phyloP scores from a whole-genome alignment of 768 basidiomycete species.

The Suillus fuscotomentosus region DNA sequence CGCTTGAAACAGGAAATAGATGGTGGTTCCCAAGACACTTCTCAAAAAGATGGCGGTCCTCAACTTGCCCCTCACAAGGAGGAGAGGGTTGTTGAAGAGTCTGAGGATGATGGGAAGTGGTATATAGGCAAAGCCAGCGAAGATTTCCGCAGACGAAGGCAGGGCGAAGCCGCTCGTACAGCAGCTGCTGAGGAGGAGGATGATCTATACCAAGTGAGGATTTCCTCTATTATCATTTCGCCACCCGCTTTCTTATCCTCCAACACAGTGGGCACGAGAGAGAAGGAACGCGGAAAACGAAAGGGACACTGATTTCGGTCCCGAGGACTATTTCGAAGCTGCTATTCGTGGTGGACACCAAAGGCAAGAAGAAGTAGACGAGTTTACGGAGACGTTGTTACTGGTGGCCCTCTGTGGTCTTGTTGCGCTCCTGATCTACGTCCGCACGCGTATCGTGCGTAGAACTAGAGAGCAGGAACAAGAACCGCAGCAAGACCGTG shows the following conservation, averaged over 20 bases:
- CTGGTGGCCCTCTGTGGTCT: slow-evolving; percentile 70
- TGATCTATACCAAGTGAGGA: slow-evolving; percentile 67
- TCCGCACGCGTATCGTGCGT: slow-evolving; percentile 77
- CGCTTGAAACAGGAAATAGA: slow-evolving; percentile 26
- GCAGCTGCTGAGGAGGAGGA: slow-evolving; percentile 59
- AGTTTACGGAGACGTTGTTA: slow-evolving; percentile 78
- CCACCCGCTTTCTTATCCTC: slow-evolving; percentile 5
- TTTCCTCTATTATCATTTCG: not conserved
- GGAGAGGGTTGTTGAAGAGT: slow-evolving; percentile 28
- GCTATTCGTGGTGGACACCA: slow-evolving; percentile 57
- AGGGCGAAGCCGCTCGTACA: slow-evolving; percentile 33
- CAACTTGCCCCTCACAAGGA: slow-evolving; percentile 6
- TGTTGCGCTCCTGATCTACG: slow-evolving; percentile 74
- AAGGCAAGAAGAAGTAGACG: slow-evolving; percentile 64
- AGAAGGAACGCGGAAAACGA: slow-evolving; percentile 70
- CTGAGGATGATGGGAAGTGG: slow-evolving; percentile 64
- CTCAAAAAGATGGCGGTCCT: slow-evolving; percentile 10
- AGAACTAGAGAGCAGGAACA: slow-evolving; percentile 65
- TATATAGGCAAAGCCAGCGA: slow-evolving; percentile 82
- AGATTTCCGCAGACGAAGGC: slow-evolving; percentile 63
- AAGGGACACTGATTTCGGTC: slow-evolving; percentile 70
- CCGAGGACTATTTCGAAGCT: slow-evolving; percentile 82
- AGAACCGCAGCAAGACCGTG: slow-evolving; percentile 36
- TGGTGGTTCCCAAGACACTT: slow-evolving; percentile 7
- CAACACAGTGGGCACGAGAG: slow-evolving; percentile 71